These are phyloP conservation scores for Neonectria punicea DNA, from an alignment of 2,329 filamentous ascomycete genomes.

Conservation along the genomic window DNA sequence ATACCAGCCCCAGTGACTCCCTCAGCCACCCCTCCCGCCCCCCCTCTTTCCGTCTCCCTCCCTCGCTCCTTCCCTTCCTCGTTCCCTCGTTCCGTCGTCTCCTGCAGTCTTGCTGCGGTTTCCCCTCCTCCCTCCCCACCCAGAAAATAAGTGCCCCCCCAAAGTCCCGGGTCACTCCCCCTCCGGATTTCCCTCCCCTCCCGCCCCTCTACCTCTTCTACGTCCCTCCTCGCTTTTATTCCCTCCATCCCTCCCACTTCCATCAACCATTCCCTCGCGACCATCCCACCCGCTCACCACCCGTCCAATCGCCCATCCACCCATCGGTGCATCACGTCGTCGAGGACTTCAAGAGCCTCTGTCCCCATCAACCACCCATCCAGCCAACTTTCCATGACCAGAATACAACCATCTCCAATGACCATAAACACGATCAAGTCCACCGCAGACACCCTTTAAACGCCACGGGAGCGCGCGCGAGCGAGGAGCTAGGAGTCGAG, in stretches of 20 bases:
- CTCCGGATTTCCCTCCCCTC: slow-evolving; percentile 43
- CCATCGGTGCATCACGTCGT: slow-evolving; percentile 35
- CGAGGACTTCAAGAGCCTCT: slow-evolving; percentile 48
- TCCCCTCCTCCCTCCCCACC: slow-evolving; percentile 43
- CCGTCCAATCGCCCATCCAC: slow-evolving; percentile 42
- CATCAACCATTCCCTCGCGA: slow-evolving; percentile 38
- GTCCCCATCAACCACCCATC: slow-evolving; percentile 38
- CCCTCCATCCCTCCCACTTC: slow-evolving; percentile 40
- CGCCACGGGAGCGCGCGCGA: slow-evolving; percentile 73
- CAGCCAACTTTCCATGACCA: slow-evolving; percentile 55
- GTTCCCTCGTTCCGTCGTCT: slow-evolving; percentile 33
- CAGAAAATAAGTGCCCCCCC: slow-evolving; percentile 39
- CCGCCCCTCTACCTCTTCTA: slow-evolving; percentile 44
- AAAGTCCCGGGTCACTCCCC: slow-evolving; percentile 38
- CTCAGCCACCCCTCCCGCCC: slow-evolving; percentile 47
- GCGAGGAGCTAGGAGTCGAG: slow-evolving; percentile 60
- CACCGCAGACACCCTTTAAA: slow-evolving; percentile 75
- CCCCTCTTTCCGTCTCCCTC: slow-evolving; percentile 15
- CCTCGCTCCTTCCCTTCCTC: slow-evolving; percentile 29
- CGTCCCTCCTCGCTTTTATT: slow-evolving; percentile 43
- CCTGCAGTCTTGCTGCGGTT: slow-evolving; percentile 32
- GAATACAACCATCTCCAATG: slow-evolving; percentile 60
- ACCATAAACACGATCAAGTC: slow-evolving; percentile 61
- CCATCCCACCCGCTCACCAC: slow-evolving; percentile 38
- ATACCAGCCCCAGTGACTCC: slow-evolving; percentile 38